Percentiles rank a stretch among this genome's conserved stretches.
Evolutionary conservation across 1,139 yeast species (phyloP).

Genomic region (Magnusiomyces magnusii): DNA sequence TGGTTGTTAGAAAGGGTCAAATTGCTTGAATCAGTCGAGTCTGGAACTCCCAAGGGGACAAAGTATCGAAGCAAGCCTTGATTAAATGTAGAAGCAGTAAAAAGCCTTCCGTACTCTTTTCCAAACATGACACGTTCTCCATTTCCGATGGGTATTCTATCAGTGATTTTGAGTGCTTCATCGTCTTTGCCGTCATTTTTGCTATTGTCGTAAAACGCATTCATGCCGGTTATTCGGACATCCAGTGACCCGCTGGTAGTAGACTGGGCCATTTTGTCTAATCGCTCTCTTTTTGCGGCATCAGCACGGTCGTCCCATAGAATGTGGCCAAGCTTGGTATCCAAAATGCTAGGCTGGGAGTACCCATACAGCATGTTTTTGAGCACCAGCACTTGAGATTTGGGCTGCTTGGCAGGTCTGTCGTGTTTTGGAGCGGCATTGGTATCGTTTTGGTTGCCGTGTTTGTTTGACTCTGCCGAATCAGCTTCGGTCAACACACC

Average conservation of each 20-base stretch:
- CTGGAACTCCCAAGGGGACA: too few species aligned
- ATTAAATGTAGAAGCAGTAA: conserved; percentile 40
- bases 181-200: background rate
- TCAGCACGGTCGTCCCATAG: conserved; percentile 58
- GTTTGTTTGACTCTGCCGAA: conserved; percentile 2
- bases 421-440: too few species aligned
- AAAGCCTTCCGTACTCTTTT: conserved; percentile 62
- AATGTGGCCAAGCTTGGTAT: conserved; percentile 69
- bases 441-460: too few species aligned
- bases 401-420: too few species aligned
- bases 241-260: conserved; percentile 79
- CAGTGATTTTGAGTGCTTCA: background rate
- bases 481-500: conserved; percentile 32
- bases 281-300: conserved; percentile 52
- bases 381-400: conserved; percentile 13
- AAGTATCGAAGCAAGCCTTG: conserved; percentile 51
- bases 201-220: conserved; percentile 39
- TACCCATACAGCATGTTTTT: conserved; percentile 38
- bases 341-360: conserved; percentile 62
- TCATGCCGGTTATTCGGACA: conserved; percentile 87
- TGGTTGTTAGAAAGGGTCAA: too few species aligned
- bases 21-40: too few species aligned
- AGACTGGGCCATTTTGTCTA: conserved; percentile 50
- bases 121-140: conserved; percentile 42
- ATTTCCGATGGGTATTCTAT: conserved; percentile 11